phyloP scores from a whole-genome alignment of 2,329 filamentous ascomycete genomes.

The Aspergillus pseudoterreus region DNA sequence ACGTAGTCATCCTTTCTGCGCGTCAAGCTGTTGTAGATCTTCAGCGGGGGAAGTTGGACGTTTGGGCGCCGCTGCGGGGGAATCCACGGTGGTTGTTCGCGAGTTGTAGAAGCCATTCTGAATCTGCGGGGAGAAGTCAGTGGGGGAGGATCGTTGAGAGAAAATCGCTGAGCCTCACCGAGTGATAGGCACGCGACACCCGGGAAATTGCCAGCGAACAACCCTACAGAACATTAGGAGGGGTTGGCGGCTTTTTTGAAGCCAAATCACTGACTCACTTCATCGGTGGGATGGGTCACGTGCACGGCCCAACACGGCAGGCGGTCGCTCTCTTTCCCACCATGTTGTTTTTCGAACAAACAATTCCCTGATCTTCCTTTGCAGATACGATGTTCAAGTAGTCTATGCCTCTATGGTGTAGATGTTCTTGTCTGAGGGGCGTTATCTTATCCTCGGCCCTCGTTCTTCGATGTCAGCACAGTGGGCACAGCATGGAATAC shows the following conservation, averaged over 20 bases:
- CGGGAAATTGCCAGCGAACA: not conserved
- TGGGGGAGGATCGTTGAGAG: not conserved
- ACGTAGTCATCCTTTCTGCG: slow-evolving; percentile 70
- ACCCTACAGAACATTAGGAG: not conserved
- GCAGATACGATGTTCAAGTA: too few relatives aligned
- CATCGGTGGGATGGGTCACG: not conserved
- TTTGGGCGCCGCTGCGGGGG: slow-evolving; percentile 26
- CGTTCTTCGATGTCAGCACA: too few relatives aligned
- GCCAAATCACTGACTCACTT: slow-evolving; percentile 1
- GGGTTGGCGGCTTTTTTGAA: not conserved
- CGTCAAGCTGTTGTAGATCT: slow-evolving; percentile 77
- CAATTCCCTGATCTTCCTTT: too few relatives aligned
- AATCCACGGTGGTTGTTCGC: slow-evolving; percentile 45
- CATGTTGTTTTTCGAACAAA: not conserved
- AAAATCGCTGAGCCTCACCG: not conserved
- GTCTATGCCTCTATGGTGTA: too few relatives aligned
- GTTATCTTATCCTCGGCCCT: too few relatives aligned
- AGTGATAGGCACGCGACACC: not conserved
- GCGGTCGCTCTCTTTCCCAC: not conserved
- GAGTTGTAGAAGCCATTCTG: slow-evolving; percentile 9
- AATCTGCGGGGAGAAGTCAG: not conserved
- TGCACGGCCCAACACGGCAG: not conserved
- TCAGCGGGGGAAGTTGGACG: slow-evolving; percentile 53
- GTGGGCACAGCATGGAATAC: too few relatives aligned
- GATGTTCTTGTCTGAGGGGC: too few relatives aligned